Conservation (phyloP, 2,329 filamentous ascomycete species). For the Hypoxylon sp. region DNA sequence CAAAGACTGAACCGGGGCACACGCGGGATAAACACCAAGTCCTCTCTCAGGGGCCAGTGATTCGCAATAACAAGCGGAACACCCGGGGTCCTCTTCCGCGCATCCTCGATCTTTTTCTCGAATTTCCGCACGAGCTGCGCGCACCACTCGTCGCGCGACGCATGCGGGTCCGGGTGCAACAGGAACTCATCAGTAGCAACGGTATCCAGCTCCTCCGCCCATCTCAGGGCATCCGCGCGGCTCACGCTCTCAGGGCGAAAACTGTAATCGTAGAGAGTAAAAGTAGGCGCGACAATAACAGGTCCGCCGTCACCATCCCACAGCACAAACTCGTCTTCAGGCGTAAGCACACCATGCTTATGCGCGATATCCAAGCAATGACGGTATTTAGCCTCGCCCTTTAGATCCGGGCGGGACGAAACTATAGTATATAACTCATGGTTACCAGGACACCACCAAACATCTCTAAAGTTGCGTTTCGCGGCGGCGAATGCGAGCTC, state of each 20-base stretch:
- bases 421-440: slow-evolving; percentile 70
- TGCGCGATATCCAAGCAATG: slow-evolving; percentile 68
- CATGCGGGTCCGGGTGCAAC: slow-evolving; percentile 56
- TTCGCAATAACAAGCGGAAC: slow-evolving; percentile 55
- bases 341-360: slow-evolving; percentile 66
- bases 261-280: slow-evolving; percentile 73
- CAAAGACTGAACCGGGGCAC: slow-evolving; percentile 58
- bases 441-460: slow-evolving; percentile 71
- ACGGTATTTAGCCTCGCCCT: slow-evolving; percentile 68
- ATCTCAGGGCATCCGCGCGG: slow-evolving; percentile 61
- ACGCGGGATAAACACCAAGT: slow-evolving; percentile 55
- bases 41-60: slow-evolving; percentile 58
- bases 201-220: slow-evolving; percentile 57
- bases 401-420: slow-evolving; percentile 50
- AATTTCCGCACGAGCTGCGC: slow-evolving; percentile 49
- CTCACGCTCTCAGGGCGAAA: slow-evolving; percentile 66
- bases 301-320: slow-evolving; percentile 67
- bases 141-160: slow-evolving; percentile 56
- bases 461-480: slow-evolving; percentile 54
- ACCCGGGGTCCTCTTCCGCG: slow-evolving; percentile 32
- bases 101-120: slow-evolving; percentile 52
- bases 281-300: slow-evolving; percentile 67
- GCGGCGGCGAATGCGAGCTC: slow-evolving; percentile 54
- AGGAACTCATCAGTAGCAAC: slow-evolving; percentile 58
- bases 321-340: slow-evolving; percentile 67